A percentile compares a stretch with the other conserved stretches of the same genome.
phyloP scores from a whole-genome alignment of 768 basidiomycete genomes.

The Russula ochroleuca region DNA sequence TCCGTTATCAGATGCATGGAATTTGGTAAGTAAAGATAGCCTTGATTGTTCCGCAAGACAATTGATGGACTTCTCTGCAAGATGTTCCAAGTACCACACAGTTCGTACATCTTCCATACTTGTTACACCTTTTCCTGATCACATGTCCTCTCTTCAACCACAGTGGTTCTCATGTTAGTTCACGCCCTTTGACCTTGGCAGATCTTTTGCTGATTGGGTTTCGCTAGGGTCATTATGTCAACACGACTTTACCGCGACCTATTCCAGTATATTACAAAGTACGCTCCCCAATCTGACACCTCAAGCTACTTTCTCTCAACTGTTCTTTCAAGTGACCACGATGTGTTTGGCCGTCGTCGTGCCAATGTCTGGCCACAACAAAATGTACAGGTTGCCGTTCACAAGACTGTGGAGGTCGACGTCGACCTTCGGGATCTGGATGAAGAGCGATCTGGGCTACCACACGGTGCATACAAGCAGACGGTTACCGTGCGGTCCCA shows the following conservation, averaged over 20 bases:
- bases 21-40: constrained; percentile 10
- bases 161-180: constrained; percentile 27
- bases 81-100: constrained; percentile 28
- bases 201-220: neutral
- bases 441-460: constrained; percentile 2
- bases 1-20: constrained; percentile 22
- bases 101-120: constrained; percentile 17
- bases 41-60: neutral
- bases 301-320: constrained; percentile 16
- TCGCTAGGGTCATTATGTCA: constrained; percentile 23
- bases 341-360: constrained; percentile 22
- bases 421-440: constrained; percentile 17
- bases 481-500: constrained; percentile 14
- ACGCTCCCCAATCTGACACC: constrained; percentile 10
- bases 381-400: constrained; percentile 22
- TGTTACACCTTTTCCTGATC: neutral
- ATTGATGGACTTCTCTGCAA: constrained; percentile 3
- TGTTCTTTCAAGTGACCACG: constrained; percentile 22
- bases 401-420: constrained; percentile 20
- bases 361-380: constrained; percentile 10
- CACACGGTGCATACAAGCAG: neutral
- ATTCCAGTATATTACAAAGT: constrained; percentile 27
- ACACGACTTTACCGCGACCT: constrained; percentile 25
- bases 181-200: neutral
- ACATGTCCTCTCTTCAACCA: neutral